Evolutionary conservation across 2,329 filamentous ascomycete species (phyloP).

Genomic region (Drechslerella dactyloides): DNA sequence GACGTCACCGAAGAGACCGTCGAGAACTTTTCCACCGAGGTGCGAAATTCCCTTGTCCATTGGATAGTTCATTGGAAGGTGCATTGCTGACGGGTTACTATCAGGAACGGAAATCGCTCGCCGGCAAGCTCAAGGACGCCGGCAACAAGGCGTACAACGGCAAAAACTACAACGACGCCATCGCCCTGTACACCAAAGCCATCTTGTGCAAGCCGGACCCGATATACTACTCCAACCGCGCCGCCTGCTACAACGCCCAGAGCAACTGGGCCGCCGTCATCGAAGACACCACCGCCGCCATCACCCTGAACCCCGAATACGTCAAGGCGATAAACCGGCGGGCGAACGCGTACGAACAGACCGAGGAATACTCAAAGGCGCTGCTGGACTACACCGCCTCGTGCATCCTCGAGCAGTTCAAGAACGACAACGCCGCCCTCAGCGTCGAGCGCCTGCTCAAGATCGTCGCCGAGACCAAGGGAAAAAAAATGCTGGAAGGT

Average conservation of each 20-base stretch:
- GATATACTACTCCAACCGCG: constrained; percentile 98
- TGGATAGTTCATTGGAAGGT: neutral
- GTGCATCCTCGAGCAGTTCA: constrained; percentile 98
- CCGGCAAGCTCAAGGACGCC: constrained; percentile 88
- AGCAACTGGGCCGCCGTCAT: constrained; percentile 94
- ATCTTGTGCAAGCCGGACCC: constrained; percentile 97
- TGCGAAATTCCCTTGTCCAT: constrained; percentile 6
- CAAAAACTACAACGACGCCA: constrained; percentile 92
- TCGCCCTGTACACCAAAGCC: constrained; percentile 92
- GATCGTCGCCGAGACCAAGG: constrained; percentile 95
- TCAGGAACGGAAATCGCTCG: constrained; percentile 81
- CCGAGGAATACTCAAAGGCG: constrained; percentile 88
- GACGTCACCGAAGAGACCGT: constrained; percentile 59
- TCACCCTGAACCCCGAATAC: constrained; percentile 92
- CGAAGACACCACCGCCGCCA: constrained; percentile 92
- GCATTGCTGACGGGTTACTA: neutral
- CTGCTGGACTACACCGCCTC: constrained; percentile 97
- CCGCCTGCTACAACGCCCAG: constrained; percentile 94
- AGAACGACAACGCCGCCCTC: constrained; percentile 85
- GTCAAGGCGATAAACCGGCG: constrained; percentile 97
- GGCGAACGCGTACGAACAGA: constrained; percentile 94
- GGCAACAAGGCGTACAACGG: constrained; percentile 95
- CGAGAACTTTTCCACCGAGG: constrained; percentile 40
- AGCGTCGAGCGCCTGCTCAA: constrained; percentile 92
- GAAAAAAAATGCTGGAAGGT: constrained; percentile 80